Percentiles rank a stretch among this genome's conserved stretches.
Evolutionary conservation across 495 filamentous ascomycete genomes (phyloP).

Genomic region (Astrothelium macrocarpum): DNA sequence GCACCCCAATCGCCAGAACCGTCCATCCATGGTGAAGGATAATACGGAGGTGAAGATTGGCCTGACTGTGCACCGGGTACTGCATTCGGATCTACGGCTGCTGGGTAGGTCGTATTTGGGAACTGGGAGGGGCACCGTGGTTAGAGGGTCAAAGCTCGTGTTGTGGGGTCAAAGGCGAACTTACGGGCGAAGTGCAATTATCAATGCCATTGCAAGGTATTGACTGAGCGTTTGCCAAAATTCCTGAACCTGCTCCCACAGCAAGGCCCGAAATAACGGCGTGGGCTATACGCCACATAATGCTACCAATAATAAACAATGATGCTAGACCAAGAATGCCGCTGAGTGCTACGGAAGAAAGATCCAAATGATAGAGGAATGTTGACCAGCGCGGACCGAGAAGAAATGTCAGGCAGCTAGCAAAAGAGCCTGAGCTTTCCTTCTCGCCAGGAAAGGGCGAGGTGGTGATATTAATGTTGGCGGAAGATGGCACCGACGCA

Average conservation of each 20-base stretch:
- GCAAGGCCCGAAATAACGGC: constrained; percentile 3
- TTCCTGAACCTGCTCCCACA: background rate
- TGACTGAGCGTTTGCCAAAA: constrained; percentile 1
- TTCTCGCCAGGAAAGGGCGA: background rate
- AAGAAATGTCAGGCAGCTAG: constrained; percentile 2
- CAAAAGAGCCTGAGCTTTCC: constrained; percentile 3
- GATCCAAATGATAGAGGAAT: constrained; percentile 4
- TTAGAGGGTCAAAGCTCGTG: background rate
- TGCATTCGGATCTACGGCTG: constrained; percentile 17
- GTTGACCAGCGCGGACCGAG: background rate
- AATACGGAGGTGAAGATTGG: constrained; percentile 50
- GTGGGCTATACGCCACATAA: constrained; percentile 2
- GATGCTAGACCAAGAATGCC: background rate
- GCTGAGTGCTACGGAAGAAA: background rate
- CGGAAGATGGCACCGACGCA: too few relatives aligned
- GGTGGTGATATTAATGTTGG: background rate
- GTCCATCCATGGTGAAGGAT: constrained; percentile 78
- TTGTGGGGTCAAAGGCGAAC: background rate
- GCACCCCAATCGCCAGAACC: constrained; percentile 65
- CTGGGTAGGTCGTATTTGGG: constrained; percentile 19
- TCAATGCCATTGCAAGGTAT: constrained; percentile 3
- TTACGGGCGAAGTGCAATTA: background rate
- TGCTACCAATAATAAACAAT: constrained; percentile 2
- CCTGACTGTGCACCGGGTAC: constrained; percentile 17
- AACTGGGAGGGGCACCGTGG: constrained; percentile 1